Evolutionary conservation across 495 filamentous ascomycete genomes (phyloP), one percentile per base, ranked within the genome.

Genomic region (Neurospora sublineolata): DNA sequence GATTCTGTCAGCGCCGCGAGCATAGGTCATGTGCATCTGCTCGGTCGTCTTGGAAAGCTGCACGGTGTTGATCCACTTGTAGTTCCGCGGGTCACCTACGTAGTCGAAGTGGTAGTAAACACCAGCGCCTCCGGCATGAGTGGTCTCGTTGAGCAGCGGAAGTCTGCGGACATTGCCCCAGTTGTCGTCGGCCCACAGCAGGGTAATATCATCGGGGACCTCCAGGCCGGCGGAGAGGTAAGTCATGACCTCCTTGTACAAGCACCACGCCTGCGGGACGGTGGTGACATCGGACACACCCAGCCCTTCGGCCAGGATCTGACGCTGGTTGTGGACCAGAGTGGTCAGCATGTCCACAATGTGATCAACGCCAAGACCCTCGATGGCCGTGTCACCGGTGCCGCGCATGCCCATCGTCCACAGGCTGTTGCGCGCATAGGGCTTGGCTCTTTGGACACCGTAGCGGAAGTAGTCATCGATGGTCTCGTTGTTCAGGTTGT

Each of bases 31-130:
- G 76, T 86, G 81, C 85, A 92, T 89, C 78, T 84, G 88, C 77
- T 91, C 88, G 68, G 83, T 83, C 6, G 88, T 90, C 80, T 90
- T 89, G 76, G 86, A 80, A 6, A 90, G 83, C 75, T 90, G 86
- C 72, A 90, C 87, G 0, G 88, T 91, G 77, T 91, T 91, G 74
- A 92, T 89, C 89, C 89, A 92, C 77, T 90, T 91, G 79, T 89
- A 90, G 77, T 88, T 80, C 37, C 88, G 83, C 37, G 87, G 83
- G 70, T 86, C 87, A 18, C 89, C 89, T 37, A 90, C 89, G 74
- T 89, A 93, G 76, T 93, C 90, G 72, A 92, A 89, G 77, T 92
- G 90, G 74, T 92, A 93, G 76, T 93, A 93, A 11, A 92, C 86
- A n/a, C 91, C 90, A 23, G 91, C 89, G 12, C 91, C 89, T 33